Base-by-base conservation (phyloP, 2,329 filamentous ascomycete species). In the Cryphonectria parasitica region DNA sequence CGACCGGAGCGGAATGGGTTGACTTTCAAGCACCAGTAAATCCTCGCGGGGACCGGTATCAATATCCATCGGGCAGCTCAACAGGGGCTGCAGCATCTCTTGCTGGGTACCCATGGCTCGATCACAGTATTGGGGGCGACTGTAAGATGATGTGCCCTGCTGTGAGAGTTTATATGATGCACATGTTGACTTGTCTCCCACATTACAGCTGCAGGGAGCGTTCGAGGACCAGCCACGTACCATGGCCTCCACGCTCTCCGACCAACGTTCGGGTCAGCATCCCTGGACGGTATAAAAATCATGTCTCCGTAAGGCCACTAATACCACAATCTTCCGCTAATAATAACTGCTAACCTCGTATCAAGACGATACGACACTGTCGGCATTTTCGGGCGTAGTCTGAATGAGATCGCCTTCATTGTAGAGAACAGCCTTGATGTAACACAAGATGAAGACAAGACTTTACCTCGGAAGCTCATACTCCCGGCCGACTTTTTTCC, bases 121-220 rank as follows among this genome's bases (percentile, higher is more conserved):
- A 77, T 52, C 45, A 74, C 22, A 72, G 75, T 2, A 28, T 77
- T 15, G 76, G 75, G 0, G 72, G 25, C n/a, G 73, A 73, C 77
- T 25, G 80, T 79, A 3, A 76, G 77, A 31, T 77, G 74, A 2
- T 79, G 80, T 69, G 73, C 78, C 39, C 72, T 77, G 17, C 1
- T 78, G 77, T 25, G 6, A 7, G 17, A 36, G 13, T 34, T 2
- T 17, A 6, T 17, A 6, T 34, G 11, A 34, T 62, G 8, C 6
- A 8, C 28, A 19, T 64, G 36, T 49, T 72, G 56, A 68, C 31
- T 10, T 6, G 17, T 63, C 1, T 6, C 25, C 7, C 34, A 36
- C 43, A 4, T 13, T 25, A 19, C 49, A 72, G 71, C 71, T 43
- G 62, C 52, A 22, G 71, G 66, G 17, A 65, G 63, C 31, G 62